These are phyloP conservation scores for Coemansia sp. DNA, from an alignment of 371 early-diverging fungal species.

Conservation along the genomic window DNA sequence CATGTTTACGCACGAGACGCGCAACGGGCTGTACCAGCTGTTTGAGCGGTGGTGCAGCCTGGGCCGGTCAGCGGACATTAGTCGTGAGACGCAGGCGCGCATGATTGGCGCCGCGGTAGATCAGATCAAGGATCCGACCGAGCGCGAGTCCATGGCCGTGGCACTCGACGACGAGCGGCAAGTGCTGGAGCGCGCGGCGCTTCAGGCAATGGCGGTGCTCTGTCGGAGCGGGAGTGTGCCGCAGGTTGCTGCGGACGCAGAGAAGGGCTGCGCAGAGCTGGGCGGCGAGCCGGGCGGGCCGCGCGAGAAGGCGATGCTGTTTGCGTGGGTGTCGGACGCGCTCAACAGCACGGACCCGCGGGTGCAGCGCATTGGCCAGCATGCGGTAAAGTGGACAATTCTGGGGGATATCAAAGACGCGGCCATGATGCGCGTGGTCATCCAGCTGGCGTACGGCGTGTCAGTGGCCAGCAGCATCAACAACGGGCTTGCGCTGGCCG, in stretches of 20 bases:
- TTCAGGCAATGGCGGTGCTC: constrained; percentile 86
- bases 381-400: constrained; percentile 53
- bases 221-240: constrained; percentile 53
- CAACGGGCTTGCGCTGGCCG: constrained; percentile 12
- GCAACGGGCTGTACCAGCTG: constrained; percentile 74
- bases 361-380: constrained; percentile 54
- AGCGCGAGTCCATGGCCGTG: constrained; percentile 62
- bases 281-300: constrained; percentile 58
- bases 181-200: constrained; percentile 72
- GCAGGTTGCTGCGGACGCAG: constrained; percentile 6
- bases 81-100: constrained; percentile 70
- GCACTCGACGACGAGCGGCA: constrained; percentile 77
- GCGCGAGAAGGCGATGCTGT: constrained; percentile 58
- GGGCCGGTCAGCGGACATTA: constrained; percentile 63
- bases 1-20: constrained; percentile 75
- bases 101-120: constrained; percentile 77
- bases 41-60: constrained; percentile 94
- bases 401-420: constrained; percentile 24
- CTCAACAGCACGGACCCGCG: constrained; percentile 62
- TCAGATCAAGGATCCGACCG: constrained; percentile 67
- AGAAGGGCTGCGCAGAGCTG: constrained; percentile 21
- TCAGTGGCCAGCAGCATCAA: constrained; percentile 25
- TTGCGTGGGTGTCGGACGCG: constrained; percentile 70
- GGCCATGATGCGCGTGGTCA: constrained; percentile 32
- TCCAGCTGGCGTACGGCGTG: constrained; percentile 43